A percentile compares a stretch with the other conserved stretches of the same genome.
Evolutionary conservation across 2,329 filamentous ascomycete species (phyloP).

Genomic region (Pleomassaria siparia): DNA sequence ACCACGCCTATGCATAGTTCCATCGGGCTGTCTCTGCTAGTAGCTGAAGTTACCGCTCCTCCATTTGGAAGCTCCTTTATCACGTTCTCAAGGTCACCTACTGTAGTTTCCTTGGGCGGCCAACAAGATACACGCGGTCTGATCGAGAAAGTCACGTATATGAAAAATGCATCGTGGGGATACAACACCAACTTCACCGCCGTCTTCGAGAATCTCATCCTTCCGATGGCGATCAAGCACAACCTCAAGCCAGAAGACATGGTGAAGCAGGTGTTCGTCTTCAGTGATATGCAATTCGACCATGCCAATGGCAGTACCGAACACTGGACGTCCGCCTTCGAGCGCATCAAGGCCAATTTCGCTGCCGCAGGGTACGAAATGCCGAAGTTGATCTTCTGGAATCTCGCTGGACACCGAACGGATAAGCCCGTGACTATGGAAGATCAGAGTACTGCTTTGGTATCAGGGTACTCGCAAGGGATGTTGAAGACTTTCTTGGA

Average conservation of each 20-base stretch:
- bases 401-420: constrained; percentile 52
- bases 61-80: constrained; percentile 60
- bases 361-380: constrained; percentile 57
- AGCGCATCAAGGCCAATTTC: constrained; percentile 53
- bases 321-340: constrained; percentile 51
- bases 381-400: constrained; percentile 64
- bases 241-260: constrained; percentile 58
- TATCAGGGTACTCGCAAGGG: constrained; percentile 60
- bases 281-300: constrained; percentile 64
- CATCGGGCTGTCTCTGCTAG: constrained; percentile 58
- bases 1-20: constrained; percentile 56
- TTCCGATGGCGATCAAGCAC: constrained; percentile 56
- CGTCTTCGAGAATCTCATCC: constrained; percentile 57
- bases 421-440: constrained; percentile 55
- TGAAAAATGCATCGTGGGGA: constrained; percentile 42
- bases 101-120: constrained; percentile 47
- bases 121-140: constrained; percentile 38
- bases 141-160: constrained; percentile 43
- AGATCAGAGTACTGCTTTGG: constrained; percentile 51
- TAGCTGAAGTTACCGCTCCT: constrained; percentile 55
- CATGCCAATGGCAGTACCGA: background rate
- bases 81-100: constrained; percentile 52
- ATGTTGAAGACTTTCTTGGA: constrained; percentile 62
- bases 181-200: constrained; percentile 56
- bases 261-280: constrained; percentile 63